phyloP scores from a whole-genome alignment of 371 early-diverging fungal species.

The Mycotypha africana region DNA sequence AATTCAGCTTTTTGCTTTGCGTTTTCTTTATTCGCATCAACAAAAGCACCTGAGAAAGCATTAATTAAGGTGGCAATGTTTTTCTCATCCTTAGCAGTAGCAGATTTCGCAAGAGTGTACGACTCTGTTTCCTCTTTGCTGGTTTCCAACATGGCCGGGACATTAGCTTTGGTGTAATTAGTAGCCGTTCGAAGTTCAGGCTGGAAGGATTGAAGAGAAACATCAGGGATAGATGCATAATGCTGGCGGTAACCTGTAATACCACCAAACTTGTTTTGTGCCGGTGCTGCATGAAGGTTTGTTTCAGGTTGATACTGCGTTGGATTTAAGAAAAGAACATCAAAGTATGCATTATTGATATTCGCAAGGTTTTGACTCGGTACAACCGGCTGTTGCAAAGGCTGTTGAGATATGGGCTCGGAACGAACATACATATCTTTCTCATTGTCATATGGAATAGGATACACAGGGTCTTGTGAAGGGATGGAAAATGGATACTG shows the following conservation, averaged over 20 bases:
- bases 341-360: not conserved
- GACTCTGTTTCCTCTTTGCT: conserved; percentile 16
- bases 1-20: not conserved
- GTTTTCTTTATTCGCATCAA: too few species aligned
- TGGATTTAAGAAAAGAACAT: not conserved
- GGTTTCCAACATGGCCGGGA: conserved; percentile 3
- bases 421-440: conserved; percentile 22
- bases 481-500: conserved; percentile 1
- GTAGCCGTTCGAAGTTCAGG: conserved; percentile 29
- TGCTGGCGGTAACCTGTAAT: conserved; percentile 30
- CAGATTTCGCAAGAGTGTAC: conserved; percentile 17
- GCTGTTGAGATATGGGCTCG: too few species aligned
- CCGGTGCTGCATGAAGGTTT: not conserved
- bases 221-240: conserved; percentile 24
- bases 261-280: conserved; percentile 1
- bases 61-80: conserved; percentile 28
- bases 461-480: conserved; percentile 7
- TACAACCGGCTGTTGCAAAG: conserved; percentile 7
- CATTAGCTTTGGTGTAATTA: conserved; percentile 28
- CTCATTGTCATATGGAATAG: conserved; percentile 5
- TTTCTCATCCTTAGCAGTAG: conserved; percentile 27
- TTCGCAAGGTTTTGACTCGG: conserved; percentile 6
- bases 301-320: not conserved
- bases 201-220: conserved; percentile 16
- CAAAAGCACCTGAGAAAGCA: conserved; percentile 15